Conservation (phyloP, 2,329 filamentous ascomycete species). For the Cladophialophora psammophila region DNA sequence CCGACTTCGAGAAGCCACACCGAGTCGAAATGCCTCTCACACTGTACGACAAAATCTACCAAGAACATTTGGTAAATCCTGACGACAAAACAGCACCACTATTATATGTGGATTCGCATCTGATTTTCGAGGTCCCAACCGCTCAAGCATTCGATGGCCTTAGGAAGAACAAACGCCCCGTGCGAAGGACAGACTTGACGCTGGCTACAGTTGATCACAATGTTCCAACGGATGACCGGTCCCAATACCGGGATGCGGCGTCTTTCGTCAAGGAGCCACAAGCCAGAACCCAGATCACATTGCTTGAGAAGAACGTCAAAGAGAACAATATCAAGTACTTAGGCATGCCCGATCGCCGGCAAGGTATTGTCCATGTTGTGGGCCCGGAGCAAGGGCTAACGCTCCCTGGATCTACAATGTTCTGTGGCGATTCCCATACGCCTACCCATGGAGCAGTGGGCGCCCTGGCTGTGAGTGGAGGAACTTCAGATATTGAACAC, state of each 20-base stretch:
- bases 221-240: conserved; percentile 87
- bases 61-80: conserved; percentile 24
- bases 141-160: conserved; percentile 98
- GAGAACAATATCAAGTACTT: conserved; percentile 97
- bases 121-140: conserved; percentile 97
- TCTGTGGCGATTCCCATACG: conserved; percentile 96
- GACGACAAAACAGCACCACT: conserved; percentile 21
- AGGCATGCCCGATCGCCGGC: conserved; percentile 90
- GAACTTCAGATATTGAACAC: conserved; percentile 97
- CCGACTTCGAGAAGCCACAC: conserved; percentile 8
- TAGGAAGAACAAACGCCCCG: conserved; percentile 82
- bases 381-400: conserved; percentile 98
- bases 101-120: conserved; percentile 74
- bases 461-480: conserved; percentile 92
- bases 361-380: conserved; percentile 97
- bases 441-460: conserved; percentile 97
- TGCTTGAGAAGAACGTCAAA: conserved; percentile 95
- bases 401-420: conserved; percentile 91
- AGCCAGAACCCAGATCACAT: conserved; percentile 89
- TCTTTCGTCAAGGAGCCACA: conserved; percentile 95
- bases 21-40: conserved; percentile 21
- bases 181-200: conserved; percentile 93
- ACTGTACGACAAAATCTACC: conserved; percentile 26
- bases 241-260: conserved; percentile 89
- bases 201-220: conserved; percentile 98